phyloP scores from a whole-genome alignment of 2,329 filamentous ascomycete species.

The Neofusicoccum parvum region DNA sequence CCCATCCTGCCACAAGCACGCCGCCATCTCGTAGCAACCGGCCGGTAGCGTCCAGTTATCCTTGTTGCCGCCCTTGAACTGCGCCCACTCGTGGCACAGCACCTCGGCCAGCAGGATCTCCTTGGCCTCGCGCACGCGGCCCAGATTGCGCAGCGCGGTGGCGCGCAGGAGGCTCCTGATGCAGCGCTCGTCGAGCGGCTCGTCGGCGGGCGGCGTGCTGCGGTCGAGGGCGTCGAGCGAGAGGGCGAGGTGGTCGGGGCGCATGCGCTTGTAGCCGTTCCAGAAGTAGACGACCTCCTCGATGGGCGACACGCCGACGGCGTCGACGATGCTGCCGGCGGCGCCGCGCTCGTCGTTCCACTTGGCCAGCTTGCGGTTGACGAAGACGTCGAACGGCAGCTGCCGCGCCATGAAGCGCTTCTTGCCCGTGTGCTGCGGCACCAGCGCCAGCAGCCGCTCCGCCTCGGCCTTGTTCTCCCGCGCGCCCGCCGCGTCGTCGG shows the following conservation, averaged over 20 bases:
- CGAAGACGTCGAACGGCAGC: constrained; percentile 86
- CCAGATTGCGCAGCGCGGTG: constrained; percentile 66
- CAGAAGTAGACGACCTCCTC: constrained; percentile 94
- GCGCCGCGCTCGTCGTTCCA: constrained; percentile 72
- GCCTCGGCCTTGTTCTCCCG: constrained; percentile 47
- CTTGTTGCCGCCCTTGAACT: constrained; percentile 61
- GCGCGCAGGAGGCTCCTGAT: constrained; percentile 69
- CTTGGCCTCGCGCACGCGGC: constrained; percentile 66
- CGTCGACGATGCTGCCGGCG: constrained; percentile 70
- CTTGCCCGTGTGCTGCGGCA: constrained; percentile 74
- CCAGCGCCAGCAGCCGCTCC: constrained; percentile 70
- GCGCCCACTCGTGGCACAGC: constrained; percentile 56
- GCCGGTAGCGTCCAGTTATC: constrained; percentile 74
- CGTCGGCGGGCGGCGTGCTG: constrained; percentile 39
- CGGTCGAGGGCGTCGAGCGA: constrained; percentile 63
- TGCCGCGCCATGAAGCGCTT: constrained; percentile 89
- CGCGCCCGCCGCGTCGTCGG: not conserved
- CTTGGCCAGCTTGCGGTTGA: constrained; percentile 80
- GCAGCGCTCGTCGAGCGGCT: constrained; percentile 59
- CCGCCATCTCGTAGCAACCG: constrained; percentile 84
- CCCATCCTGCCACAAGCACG: constrained; percentile 74
- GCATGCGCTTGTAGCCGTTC: constrained; percentile 86
- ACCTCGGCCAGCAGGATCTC: constrained; percentile 64
- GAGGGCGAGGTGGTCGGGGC: constrained; percentile 61
- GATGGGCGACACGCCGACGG: constrained; percentile 75